Percentiles rank a stretch among this genome's conserved stretches.
phyloP scores from a whole-genome alignment of 2,329 filamentous ascomycete species.

The Aspergillus eucalypticola region DNA sequence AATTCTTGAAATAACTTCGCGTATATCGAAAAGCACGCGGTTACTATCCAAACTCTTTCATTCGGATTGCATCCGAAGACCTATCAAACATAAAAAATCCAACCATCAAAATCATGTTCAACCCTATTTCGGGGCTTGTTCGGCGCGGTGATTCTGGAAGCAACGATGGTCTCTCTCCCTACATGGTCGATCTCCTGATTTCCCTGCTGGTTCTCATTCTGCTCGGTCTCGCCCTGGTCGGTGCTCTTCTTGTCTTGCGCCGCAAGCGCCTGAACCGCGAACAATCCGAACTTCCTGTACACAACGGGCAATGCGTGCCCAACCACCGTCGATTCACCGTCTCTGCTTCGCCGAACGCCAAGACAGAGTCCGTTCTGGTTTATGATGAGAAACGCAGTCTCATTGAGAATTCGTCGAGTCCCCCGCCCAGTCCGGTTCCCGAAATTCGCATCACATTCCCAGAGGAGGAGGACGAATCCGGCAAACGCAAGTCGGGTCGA shows the following conservation, averaged over 20 bases:
- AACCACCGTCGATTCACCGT: conserved; percentile 60
- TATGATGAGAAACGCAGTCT: conserved; percentile 79
- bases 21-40: conserved; percentile 4
- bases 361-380: conserved; percentile 71
- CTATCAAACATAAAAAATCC: neutral
- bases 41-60: conserved; percentile 6
- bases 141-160: conserved; percentile 48
- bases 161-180: conserved; percentile 54
- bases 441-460: conserved; percentile 99
- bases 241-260: conserved; percentile 71
- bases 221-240: conserved; percentile 67
- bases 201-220: conserved; percentile 76
- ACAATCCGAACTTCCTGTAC: conserved; percentile 61
- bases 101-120: conserved; percentile 27
- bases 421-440: conserved; percentile 80
- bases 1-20: conserved; percentile 12
- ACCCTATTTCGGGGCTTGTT: conserved; percentile 49
- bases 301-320: conserved; percentile 60
- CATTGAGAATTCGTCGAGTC: conserved; percentile 71
- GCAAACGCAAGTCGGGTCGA: conserved; percentile 77
- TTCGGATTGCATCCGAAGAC: neutral
- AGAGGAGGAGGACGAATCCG: conserved; percentile 78
- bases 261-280: conserved; percentile 59
- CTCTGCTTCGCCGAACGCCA: conserved; percentile 51
- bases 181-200: conserved; percentile 75